phyloP scores from a whole-genome alignment of 2,329 filamentous ascomycete genomes.

The Fusarium fujikuroi region DNA sequence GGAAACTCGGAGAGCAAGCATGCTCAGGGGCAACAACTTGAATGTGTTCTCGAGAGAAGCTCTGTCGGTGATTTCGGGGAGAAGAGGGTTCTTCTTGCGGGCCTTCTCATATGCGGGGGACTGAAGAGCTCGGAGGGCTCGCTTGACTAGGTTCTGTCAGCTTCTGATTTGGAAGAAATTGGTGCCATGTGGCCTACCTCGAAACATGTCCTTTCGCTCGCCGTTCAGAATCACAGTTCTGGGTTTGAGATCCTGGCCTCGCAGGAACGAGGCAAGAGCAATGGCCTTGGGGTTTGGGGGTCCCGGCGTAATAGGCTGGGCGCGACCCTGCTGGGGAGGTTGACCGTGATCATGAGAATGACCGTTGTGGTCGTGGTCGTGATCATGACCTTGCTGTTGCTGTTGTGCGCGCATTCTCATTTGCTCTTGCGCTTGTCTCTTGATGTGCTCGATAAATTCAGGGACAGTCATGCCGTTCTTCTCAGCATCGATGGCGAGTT shows the following conservation, averaged over 20 bases:
- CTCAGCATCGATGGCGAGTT: slow-evolving; percentile 83
- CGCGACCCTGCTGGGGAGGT: slow-evolving; percentile 55
- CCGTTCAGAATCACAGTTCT: slow-evolving; percentile 94
- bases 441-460: slow-evolving; percentile 80
- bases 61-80: slow-evolving; percentile 89
- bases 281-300: slow-evolving; percentile 90
- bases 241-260: slow-evolving; percentile 84
- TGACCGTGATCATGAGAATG: slow-evolving; percentile 36
- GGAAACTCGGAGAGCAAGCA: slow-evolving; percentile 88
- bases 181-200: slow-evolving; percentile 67
- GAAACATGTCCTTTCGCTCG: slow-evolving; percentile 98
- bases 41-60: slow-evolving; percentile 92
- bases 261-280: slow-evolving; percentile 89
- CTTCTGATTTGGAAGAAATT: background rate
- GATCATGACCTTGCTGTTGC: slow-evolving; percentile 52
- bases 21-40: slow-evolving; percentile 92
- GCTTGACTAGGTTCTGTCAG: slow-evolving; percentile 75
- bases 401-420: slow-evolving; percentile 57
- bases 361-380: slow-evolving; percentile 23
- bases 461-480: slow-evolving; percentile 87
- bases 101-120: slow-evolving; percentile 92
- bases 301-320: slow-evolving; percentile 77
- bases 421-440: slow-evolving; percentile 65
- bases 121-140: slow-evolving; percentile 88
- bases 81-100: slow-evolving; percentile 85